Evolutionary conservation across 1,139 yeast genomes (phyloP).

Genomic region (Yamadazyma mexicana): DNA sequence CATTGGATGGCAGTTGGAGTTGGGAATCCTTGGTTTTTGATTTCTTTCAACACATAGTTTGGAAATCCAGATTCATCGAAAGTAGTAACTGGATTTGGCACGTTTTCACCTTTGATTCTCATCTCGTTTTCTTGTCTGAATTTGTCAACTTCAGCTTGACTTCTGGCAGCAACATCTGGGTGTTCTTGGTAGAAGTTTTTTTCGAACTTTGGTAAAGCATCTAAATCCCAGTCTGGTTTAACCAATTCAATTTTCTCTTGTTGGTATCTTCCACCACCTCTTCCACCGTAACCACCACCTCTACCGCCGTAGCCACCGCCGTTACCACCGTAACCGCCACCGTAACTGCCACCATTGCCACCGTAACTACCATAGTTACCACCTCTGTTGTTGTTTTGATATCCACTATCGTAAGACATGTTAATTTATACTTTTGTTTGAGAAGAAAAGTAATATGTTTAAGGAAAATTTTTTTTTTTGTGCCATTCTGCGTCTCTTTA

Average conservation of each 20-base stretch:
- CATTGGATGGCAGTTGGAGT: constrained; percentile 95
- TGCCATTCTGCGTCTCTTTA: not conserved
- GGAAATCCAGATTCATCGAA: constrained; percentile 99
- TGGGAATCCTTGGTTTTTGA: constrained; percentile 89
- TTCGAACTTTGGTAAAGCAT: constrained; percentile 82
- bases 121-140: constrained; percentile 85
- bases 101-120: constrained; percentile 79
- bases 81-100: constrained; percentile 90
- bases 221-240: constrained; percentile 79
- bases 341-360: constrained; percentile 11
- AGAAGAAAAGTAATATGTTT: not conserved
- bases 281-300: constrained; percentile 11
- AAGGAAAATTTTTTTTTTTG: not conserved
- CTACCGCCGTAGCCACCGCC: constrained; percentile 12
- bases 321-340: constrained; percentile 28
- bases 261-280: constrained; percentile 27
- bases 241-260: constrained; percentile 54
- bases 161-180: constrained; percentile 71
- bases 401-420: constrained; percentile 16
- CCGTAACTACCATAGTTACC: constrained; percentile 11
- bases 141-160: constrained; percentile 65
- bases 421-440: constrained; percentile 1
- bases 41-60: constrained; percentile 84
- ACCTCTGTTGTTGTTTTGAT: constrained; percentile 8
- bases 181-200: constrained; percentile 92